Base-by-base conservation (phyloP, 139 green algal species). In the Diplosphaera chodatii region DNA sequence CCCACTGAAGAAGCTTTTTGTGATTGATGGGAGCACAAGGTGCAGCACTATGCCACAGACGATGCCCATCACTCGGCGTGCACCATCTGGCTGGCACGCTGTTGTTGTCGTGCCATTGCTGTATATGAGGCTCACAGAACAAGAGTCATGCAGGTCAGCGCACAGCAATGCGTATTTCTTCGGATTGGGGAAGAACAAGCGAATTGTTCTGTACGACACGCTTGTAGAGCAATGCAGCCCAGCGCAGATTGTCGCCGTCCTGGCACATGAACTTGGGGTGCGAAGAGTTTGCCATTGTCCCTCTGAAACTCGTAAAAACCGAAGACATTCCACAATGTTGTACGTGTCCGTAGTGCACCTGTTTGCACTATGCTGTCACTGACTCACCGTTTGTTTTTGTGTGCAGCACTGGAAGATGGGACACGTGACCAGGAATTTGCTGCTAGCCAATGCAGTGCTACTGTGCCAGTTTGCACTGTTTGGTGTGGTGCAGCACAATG, bases 181-280 rank as follows among this genome's bases (percentile, higher is more conserved):
- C 75, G 91, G 92, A 5, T 94, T 97, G 63, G 91, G 85, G 76
- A 88, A 83, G 18, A 97, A 96, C 85, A 97, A 98, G 85, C 87
- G 93, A 32, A 97, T 97, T 71, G 90, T 96, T 33, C 79, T 96
- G 69, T 96, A 87, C 79, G 91, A 96, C 86, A 96, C 91, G 1
- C 84, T 96, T 0, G 68, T 96, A 4, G 29, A 77, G 31, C 86
- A 94, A 71, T 81, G 72, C 32, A 34, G 55, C n/a, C 30, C 62
- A 25, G 28, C 48, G 67, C 77, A 97, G 72, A 81, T 97, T 37
- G 87, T 95, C 23, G 92, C 91, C 3, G 90, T 97, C 40, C 80
- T 97, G 37, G 93, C 89, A 1, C 93, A 98, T 71, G 92, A 94
- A 78, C 76, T 96, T 28, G 83, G 73, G 33, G 48, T 59, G 48